phyloP scores from a whole-genome alignment of 2,329 filamentous ascomycete genomes.

The Paecilomyces formosus region DNA sequence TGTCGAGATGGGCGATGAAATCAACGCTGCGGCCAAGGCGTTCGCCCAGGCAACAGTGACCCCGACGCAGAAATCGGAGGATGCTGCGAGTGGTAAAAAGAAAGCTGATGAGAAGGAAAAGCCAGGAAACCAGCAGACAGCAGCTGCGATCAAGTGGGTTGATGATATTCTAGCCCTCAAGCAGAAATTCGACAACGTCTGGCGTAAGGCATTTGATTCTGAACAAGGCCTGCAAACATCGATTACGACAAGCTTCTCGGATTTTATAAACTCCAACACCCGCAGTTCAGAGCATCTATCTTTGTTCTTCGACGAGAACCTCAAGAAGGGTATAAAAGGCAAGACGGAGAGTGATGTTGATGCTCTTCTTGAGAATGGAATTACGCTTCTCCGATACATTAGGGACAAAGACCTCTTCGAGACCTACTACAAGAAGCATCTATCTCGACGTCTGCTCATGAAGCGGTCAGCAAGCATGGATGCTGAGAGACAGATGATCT shows the following conservation, averaged over 20 bases:
- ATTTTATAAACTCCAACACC: constrained; percentile 87
- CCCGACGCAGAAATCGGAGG: constrained; percentile 25
- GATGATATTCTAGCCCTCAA: constrained; percentile 82
- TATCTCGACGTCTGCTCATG: constrained; percentile 78
- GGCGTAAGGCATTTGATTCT: constrained; percentile 61
- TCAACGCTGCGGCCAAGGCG: constrained; percentile 59
- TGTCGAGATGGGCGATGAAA: constrained; percentile 70
- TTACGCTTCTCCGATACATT: constrained; percentile 78
- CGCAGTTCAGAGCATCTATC: constrained; percentile 89
- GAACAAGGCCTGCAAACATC: constrained; percentile 75
- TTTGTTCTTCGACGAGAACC: constrained; percentile 91
- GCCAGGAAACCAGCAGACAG: constrained; percentile 68
- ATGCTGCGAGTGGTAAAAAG: constrained; percentile 44
- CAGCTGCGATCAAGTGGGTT: constrained; percentile 88
- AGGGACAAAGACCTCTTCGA: constrained; percentile 93
- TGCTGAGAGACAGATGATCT: constrained; percentile 91
- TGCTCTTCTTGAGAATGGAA: constrained; percentile 76
- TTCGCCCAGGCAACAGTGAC: constrained; percentile 52
- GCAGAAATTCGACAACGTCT: constrained; percentile 79
- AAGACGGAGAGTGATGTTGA: constrained; percentile 89
- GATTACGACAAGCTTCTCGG: constrained; percentile 77
- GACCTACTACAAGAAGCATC: constrained; percentile 95
- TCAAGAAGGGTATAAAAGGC: constrained; percentile 88
- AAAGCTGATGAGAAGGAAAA: constrained; percentile 44
- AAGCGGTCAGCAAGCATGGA: constrained; percentile 86